phyloP scores from a whole-genome alignment of 129 eudicot species.

The Centaurea solstitialis region DNA sequence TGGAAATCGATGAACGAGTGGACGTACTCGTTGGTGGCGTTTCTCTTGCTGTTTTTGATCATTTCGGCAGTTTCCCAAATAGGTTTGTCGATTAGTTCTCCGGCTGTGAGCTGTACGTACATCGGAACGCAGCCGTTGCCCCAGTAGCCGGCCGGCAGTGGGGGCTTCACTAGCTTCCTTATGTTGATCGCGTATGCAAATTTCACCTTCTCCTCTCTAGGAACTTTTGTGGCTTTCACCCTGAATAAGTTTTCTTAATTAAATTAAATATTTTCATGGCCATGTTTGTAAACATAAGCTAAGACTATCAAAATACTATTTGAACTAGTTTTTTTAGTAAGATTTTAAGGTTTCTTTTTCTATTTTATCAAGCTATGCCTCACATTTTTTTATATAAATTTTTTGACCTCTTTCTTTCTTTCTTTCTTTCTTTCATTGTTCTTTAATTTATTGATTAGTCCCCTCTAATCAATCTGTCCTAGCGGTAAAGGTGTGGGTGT shows the following conservation, averaged over 20 bases:
- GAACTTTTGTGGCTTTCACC: conserved; percentile 53
- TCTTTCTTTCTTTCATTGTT: too few relatives aligned
- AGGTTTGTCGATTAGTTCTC: conserved; percentile 59
- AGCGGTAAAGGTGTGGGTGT: too few relatives aligned
- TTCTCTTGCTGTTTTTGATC: conserved; percentile 67
- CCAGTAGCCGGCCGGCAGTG: conserved; percentile 71
- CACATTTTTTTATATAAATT: too few relatives aligned
- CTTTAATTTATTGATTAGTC: too few relatives aligned
- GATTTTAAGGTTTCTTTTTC: too few relatives aligned
- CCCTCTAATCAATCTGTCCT: too few relatives aligned
- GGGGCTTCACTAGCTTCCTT: conserved; percentile 65
- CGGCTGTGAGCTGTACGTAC: conserved; percentile 50
- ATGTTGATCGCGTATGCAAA: conserved; percentile 67
- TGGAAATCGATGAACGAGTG: conserved; percentile 71
- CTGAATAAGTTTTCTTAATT: conserved; percentile 25
- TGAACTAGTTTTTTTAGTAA: too few relatives aligned
- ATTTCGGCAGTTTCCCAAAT: conserved; percentile 63
- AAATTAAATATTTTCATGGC: too few relatives aligned
- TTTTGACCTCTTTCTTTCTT: too few relatives aligned
- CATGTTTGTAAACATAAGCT: too few relatives aligned
- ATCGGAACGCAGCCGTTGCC: conserved; percentile 90
- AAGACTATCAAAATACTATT: too few relatives aligned
- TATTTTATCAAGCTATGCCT: too few relatives aligned
- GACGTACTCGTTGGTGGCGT: conserved; percentile 60
- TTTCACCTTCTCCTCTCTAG: conserved; percentile 54